These are phyloP conservation scores for Xylaria arbuscula DNA, from an alignment of 2,329 filamentous ascomycete species.

Conservation along the genomic window DNA sequence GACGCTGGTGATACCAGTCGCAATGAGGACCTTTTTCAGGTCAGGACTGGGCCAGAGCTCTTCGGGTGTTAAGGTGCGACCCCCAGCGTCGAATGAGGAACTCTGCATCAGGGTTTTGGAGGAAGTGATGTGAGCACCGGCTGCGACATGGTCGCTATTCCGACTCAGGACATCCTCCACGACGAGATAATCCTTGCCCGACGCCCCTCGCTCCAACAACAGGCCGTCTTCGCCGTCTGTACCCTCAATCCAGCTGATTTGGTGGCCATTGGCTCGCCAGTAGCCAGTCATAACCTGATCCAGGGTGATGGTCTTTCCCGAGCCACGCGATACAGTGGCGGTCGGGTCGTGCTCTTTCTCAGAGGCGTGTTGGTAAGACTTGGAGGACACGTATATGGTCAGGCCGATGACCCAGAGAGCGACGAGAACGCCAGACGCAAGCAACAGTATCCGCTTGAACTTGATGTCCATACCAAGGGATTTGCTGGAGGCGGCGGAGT, in stretches of 20 bases:
- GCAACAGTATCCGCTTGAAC: slow-evolving; percentile 71
- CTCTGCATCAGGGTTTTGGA: slow-evolving; percentile 81
- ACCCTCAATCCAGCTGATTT: slow-evolving; percentile 81
- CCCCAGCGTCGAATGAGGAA: slow-evolving; percentile 69
- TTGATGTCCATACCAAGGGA: slow-evolving; percentile 72
- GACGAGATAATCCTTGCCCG: slow-evolving; percentile 78
- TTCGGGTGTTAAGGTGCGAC: slow-evolving; percentile 64
- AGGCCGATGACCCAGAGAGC: slow-evolving; percentile 77
- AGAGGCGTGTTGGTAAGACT: slow-evolving; percentile 73
- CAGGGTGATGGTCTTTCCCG: slow-evolving; percentile 77
- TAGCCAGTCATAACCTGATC: slow-evolving; percentile 74
- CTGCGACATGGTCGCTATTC: slow-evolving; percentile 55
- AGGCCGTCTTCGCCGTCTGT: slow-evolving; percentile 84
- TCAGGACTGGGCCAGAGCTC: slow-evolving; percentile 82
- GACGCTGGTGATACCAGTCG: slow-evolving; percentile 76
- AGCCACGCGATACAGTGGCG: slow-evolving; percentile 69
- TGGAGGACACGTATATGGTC: slow-evolving; percentile 72
- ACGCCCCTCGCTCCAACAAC: slow-evolving; percentile 76
- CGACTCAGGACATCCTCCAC: slow-evolving; percentile 83
- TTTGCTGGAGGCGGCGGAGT: slow-evolving; percentile 52
- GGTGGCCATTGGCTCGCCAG: slow-evolving; percentile 72
- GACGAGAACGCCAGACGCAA: slow-evolving; percentile 69
- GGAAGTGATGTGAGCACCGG: slow-evolving; percentile 54
- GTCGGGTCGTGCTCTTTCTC: slow-evolving; percentile 74
- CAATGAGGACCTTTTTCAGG: slow-evolving; percentile 86